A percentile compares a stretch with the other conserved stretches of the same genome.
phyloP scores from a whole-genome alignment of 2,329 filamentous ascomycete species.

The Monilinia vaccinii-corymbosi region DNA sequence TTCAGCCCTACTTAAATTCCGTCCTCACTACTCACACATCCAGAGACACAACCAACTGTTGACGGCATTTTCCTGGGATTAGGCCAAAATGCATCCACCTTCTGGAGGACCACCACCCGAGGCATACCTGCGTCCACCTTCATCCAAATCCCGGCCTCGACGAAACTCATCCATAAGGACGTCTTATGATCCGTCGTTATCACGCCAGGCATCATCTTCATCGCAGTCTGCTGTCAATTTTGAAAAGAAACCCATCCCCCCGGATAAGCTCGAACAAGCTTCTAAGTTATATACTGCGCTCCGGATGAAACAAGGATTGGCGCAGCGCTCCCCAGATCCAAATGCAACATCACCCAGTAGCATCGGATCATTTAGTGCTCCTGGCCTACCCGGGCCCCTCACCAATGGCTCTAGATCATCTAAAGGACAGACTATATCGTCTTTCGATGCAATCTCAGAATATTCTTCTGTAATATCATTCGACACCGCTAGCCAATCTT shows the following conservation, averaged over 20 bases:
- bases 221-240: background rate
- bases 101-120: background rate
- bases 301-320: slow-evolving; percentile 17
- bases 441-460: slow-evolving; percentile 17
- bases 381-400: slow-evolving; percentile 13
- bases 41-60: background rate
- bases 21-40: background rate
- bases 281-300: slow-evolving; percentile 19
- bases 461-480: slow-evolving; percentile 26
- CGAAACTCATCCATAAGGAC: background rate
- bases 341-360: slow-evolving; percentile 9
- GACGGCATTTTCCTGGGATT: background rate
- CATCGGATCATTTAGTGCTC: slow-evolving; percentile 13
- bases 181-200: slow-evolving; percentile 9
- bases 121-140: background rate
- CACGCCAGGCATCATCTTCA: slow-evolving; percentile 7
- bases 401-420: slow-evolving; percentile 19
- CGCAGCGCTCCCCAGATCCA: slow-evolving; percentile 12
- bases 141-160: background rate
- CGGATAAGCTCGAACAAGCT: slow-evolving; percentile 19
- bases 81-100: background rate
- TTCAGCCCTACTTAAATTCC: background rate
- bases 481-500: slow-evolving; percentile 16
- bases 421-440: slow-evolving; percentile 13
- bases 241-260: slow-evolving; percentile 17